These are phyloP conservation scores for Trichomonas gallinae DNA, from an alignment of 208 protist species.

Conservation along the genomic window DNA sequence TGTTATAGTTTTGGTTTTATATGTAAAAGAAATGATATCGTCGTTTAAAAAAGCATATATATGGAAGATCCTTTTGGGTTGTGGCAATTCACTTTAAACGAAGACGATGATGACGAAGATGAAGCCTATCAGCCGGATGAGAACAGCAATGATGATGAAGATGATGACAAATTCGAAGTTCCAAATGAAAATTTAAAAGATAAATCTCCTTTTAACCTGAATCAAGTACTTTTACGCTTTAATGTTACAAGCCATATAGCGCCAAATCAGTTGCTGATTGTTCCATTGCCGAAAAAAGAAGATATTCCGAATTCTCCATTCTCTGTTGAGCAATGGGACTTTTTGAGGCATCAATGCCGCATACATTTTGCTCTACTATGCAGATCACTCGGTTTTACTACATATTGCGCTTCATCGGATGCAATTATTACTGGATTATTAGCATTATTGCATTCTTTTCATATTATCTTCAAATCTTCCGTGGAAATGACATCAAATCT, in stretches of 20 bases:
- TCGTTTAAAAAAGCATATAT: no score
- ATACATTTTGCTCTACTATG: not conserved
- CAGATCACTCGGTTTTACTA: not conserved
- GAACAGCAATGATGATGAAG: not conserved
- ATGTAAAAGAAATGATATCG: no score
- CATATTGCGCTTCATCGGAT: not conserved
- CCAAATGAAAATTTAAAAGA: not conserved
- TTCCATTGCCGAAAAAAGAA: not conserved
- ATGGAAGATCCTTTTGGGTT: not conserved
- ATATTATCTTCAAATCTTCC: not conserved
- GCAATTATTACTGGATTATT: not conserved
- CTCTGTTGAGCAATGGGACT: not conserved
- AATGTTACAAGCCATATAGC: not conserved
- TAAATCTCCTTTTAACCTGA: not conserved
- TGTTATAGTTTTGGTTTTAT: no score
- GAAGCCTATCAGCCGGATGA: not conserved
- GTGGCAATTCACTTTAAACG: not conserved
- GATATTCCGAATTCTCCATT: not conserved
- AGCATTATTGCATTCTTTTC: not conserved
- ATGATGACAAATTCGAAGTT: not conserved
- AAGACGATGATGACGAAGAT: not conserved
- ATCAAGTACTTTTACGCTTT: not conserved
- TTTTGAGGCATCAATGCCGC: not conserved
- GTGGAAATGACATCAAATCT: not conserved
- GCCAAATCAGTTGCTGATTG: not conserved